Base-by-base conservation (phyloP, 2,329 filamentous ascomycete genomes). In the Daldinia eschscholtzii region DNA sequence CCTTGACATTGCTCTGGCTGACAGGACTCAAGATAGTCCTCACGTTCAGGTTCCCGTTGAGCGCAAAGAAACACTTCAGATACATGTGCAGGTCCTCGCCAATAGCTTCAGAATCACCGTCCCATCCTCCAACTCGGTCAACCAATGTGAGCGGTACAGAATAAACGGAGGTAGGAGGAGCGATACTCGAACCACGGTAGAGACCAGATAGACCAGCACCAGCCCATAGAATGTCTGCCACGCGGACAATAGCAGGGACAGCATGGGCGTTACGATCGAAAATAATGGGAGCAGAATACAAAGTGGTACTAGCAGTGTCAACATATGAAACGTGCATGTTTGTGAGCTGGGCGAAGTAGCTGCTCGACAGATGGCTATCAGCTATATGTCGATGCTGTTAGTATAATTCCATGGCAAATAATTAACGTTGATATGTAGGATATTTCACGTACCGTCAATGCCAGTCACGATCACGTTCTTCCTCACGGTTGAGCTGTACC, bases 1-100 rank as follows among this genome's bases (percentile, higher is more conserved):
- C 89, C 56, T 87, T 88, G 57, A 92, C 89, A 74, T 93, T 92
- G 80, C 86, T 92, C 77, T 92, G 91, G 79, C 90, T 92, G 65
- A 92, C 89, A 1, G 91, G 90, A 68, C 88, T 90, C 72, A 90
- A 81, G 33, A 93, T 84, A 3, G 90, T 88, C 56, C 86, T 85
- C 53, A 87, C 86, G 12, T 88, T 89, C 61, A 93, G 77, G 76
- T 92, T 89, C 2, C 91, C 91, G 68, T 91, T 91, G 18, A 92
- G 85, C 0, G 90, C 89, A 71, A 93, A 93, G 81, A 93, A 93
- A 78, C 90, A 92, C 82, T 93, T 93, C 70, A 93, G 84, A 76
- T 91, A 91, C 91, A 93, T 93, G 81, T 93, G 91, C 75, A 93
- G 80, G 75, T 93, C 91, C 79, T 93, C 91, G 48, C 91, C 91